These are phyloP conservation scores for Malania oleifera DNA, from an alignment of 164 flowering plant genomes.

Conservation along the genomic window DNA sequence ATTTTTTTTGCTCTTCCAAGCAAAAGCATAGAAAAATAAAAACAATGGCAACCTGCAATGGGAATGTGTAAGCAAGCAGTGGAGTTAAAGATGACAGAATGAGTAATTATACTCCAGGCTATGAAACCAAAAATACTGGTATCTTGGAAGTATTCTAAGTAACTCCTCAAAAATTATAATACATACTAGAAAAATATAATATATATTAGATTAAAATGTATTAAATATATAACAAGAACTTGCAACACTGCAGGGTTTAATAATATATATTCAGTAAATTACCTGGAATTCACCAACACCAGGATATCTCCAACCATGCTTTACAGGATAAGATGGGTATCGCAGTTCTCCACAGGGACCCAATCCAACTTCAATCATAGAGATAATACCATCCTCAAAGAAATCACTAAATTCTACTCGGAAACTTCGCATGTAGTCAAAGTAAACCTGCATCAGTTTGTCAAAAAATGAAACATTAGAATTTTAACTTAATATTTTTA, in stretches of 20 bases:
- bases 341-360: conserved; percentile 94
- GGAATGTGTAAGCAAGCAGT: too few species aligned
- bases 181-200: too few species aligned
- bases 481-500: too few species aligned
- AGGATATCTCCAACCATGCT: conserved; percentile 77
- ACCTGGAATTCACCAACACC: conserved; percentile 94
- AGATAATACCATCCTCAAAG: conserved; percentile 64
- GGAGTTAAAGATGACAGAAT: too few species aligned
- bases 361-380: conserved; percentile 76
- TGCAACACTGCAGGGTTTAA: conserved; percentile 9
- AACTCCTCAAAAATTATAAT: too few species aligned
- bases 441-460: conserved; percentile 57
- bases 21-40: too few species aligned
- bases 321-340: conserved; percentile 73
- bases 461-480: not conserved
- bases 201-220: too few species aligned
- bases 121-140: too few species aligned
- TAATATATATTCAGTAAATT: conserved; percentile 1
- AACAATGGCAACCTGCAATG: too few species aligned
- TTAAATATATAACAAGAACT: conserved; percentile 7
- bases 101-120: too few species aligned
- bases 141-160: too few species aligned
- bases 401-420: conserved; percentile 80
- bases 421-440: conserved; percentile 92
- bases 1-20: too few species aligned